phyloP scores from a whole-genome alignment of 805 yeast species.

The Metschnikowia proteae region DNA sequence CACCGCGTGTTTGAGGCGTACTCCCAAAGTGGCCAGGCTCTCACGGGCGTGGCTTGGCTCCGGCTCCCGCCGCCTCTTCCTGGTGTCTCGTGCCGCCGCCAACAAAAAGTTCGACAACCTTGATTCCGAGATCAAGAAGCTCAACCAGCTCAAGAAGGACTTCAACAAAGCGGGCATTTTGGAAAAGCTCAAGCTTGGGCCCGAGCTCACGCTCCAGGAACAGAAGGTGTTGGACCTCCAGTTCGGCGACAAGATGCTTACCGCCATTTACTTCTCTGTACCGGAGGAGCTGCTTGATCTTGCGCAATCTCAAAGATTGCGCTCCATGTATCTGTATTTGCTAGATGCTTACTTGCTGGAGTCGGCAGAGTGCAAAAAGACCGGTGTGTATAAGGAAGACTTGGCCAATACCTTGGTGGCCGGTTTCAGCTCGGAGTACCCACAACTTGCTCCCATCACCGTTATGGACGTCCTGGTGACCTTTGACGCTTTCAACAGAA shows the following conservation, averaged over 20 bases:
- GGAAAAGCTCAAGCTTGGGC: constrained; percentile 22
- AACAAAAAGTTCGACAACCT: constrained; percentile 1
- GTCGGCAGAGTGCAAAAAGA: constrained; percentile 12
- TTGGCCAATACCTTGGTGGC: constrained; percentile 9
- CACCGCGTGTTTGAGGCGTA: constrained; percentile 1
- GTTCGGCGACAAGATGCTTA: not conserved
- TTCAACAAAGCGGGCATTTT: constrained; percentile 23
- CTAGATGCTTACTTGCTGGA: constrained; percentile 25
- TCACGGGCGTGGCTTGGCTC: not conserved
- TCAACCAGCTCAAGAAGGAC: constrained; percentile 18
- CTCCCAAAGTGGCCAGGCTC: not conserved
- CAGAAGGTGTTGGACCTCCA: constrained; percentile 4
- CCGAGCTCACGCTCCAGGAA: constrained; percentile 16
- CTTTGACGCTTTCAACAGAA: constrained; percentile 27
- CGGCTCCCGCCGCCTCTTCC: not conserved
- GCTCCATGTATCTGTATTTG: constrained; percentile 19
- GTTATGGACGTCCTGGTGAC: constrained; percentile 24
- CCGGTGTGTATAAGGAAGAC: not conserved
- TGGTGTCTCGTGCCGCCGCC: not conserved
- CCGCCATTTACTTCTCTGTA: not conserved
- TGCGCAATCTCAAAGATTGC: constrained; percentile 15
- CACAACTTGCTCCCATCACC: constrained; percentile 20
- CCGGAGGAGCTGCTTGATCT: constrained; percentile 19
- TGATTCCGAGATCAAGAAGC: constrained; percentile 2
- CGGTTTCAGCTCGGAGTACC: constrained; percentile 20